Evolutionary conservation across 2,329 filamentous ascomycete species (phyloP).

Genomic region (Microdochium paspali): DNA sequence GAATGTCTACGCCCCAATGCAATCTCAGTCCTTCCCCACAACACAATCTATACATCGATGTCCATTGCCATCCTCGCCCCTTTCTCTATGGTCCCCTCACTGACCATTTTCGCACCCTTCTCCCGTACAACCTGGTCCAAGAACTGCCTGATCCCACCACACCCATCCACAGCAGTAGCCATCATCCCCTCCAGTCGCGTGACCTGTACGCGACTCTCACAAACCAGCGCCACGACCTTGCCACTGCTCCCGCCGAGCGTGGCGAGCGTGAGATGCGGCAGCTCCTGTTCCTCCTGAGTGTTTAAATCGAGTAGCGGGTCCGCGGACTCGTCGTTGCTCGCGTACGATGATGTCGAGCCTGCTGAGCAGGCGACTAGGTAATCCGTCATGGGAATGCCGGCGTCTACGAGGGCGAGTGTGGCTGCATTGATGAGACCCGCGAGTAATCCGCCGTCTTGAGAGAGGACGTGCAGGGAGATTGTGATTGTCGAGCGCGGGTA

Average conservation of each 20-base stretch:
- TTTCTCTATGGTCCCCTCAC: constrained; percentile 40
- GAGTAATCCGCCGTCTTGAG: constrained; percentile 81
- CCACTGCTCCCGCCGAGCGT: constrained; percentile 68
- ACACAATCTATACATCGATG: constrained; percentile 24
- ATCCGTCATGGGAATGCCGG: constrained; percentile 89
- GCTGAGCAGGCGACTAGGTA: constrained; percentile 85
- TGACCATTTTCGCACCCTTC: constrained; percentile 56
- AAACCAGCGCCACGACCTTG: constrained; percentile 67
- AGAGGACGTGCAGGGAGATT: constrained; percentile 77
- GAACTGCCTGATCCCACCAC: constrained; percentile 73
- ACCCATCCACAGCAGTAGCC: constrained; percentile 84
- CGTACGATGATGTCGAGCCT: constrained; percentile 63
- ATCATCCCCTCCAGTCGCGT: constrained; percentile 83
- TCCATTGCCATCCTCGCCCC: constrained; percentile 41
- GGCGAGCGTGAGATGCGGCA: constrained; percentile 81
- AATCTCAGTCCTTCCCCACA: not conserved
- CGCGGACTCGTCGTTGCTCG: constrained; percentile 55
- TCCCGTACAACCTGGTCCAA: constrained; percentile 71
- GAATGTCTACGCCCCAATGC: not conserved
- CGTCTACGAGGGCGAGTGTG: constrained; percentile 86
- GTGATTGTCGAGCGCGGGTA: constrained; percentile 83
- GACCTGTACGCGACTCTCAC: constrained; percentile 84
- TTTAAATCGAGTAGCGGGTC: constrained; percentile 78
- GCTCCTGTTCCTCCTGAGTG: constrained; percentile 70
- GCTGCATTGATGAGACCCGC: constrained; percentile 86